Evolutionary conservation across 164 flowering plant genomes (phyloP).

Genomic region (Euptelea pleiosperma): DNA sequence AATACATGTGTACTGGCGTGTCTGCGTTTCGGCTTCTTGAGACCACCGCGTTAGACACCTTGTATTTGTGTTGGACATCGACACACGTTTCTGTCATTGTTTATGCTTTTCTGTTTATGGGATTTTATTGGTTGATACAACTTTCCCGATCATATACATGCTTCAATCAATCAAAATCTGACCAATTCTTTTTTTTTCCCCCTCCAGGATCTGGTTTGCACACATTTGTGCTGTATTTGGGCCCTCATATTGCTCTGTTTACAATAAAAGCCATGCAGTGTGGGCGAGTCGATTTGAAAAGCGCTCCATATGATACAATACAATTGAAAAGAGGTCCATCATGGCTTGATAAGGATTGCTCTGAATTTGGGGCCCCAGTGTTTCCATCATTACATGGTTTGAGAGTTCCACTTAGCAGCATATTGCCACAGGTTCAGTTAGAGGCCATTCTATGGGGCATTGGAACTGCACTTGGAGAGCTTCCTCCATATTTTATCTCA

Average conservation of each 20-base stretch:
- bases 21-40: no score
- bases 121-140: no score
- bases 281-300: constrained; percentile 86
- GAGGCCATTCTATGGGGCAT: constrained; percentile 95
- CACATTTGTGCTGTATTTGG: constrained; percentile 89
- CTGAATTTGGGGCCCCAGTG: constrained; percentile 76
- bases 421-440: constrained; percentile 79
- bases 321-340: constrained; percentile 77
- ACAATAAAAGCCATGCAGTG: constrained; percentile 85
- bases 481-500: constrained; percentile 96
- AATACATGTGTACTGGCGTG: no score
- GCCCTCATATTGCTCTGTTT: constrained; percentile 88
- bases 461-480: constrained; percentile 97
- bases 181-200: neutral
- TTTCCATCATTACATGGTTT: constrained; percentile 45
- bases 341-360: constrained; percentile 85
- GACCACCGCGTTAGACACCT: no score
- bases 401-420: constrained; percentile 73
- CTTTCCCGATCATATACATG: no score
- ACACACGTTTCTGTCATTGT: no score
- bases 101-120: no score
- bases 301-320: constrained; percentile 89
- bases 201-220: constrained; percentile 86
- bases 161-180: no score
- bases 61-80: no score